phyloP scores from a whole-genome alignment of 2,329 filamentous ascomycete genomes.

The Tolypocladium endophyticum region DNA sequence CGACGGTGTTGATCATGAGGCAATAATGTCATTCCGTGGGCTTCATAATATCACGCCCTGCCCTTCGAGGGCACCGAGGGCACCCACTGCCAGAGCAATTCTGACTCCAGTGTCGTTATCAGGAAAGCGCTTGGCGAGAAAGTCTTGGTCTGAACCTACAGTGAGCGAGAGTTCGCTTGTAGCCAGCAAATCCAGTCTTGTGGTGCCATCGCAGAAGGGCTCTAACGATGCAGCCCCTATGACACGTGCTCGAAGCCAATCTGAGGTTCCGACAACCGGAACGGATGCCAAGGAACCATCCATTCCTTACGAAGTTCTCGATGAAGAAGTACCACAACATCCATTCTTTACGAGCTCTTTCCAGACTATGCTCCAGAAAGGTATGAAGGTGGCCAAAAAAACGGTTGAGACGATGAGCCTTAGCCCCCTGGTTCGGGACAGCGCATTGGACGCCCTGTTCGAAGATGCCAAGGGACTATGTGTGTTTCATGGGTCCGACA shows the following conservation, averaged over 20 bases:
- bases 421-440: background rate
- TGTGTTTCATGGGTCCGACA: constrained; percentile 1
- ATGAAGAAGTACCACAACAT: background rate
- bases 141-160: background rate
- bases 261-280: background rate
- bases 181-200: background rate
- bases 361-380: background rate
- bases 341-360: background rate
- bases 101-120: background rate
- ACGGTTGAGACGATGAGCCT: background rate
- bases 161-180: background rate
- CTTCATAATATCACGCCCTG: background rate
- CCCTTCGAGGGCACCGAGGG: no score
- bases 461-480: constrained; percentile 1
- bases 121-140: background rate
- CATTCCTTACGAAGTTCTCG: background rate
- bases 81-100: no score
- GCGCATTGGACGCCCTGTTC: background rate
- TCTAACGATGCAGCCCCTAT: background rate
- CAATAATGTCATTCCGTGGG: background rate
- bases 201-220: background rate
- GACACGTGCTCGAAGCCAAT: background rate
- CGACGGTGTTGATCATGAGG: background rate
- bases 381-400: background rate
- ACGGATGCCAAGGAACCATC: no score